Evolutionary conservation across 805 yeast genomes (phyloP), one percentile per base, ranked within the genome.

Genomic region (Sugiyamaella smithiae): DNA sequence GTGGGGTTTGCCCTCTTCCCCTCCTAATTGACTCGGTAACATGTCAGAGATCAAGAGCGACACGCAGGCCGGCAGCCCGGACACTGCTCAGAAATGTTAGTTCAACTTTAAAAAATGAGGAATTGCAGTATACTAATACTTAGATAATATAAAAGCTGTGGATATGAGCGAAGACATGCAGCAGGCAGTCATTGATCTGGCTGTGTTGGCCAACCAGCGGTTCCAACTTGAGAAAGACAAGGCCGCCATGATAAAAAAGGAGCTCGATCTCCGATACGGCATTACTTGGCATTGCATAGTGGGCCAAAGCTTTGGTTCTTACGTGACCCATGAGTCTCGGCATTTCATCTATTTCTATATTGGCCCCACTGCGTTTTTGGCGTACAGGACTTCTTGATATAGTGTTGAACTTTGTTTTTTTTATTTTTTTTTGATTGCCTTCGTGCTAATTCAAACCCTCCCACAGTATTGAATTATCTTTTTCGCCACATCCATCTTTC

Each of bases 261-360:
- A 75, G 52, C 67, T 80, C 59, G 85, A 80, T 57, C 69, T 71
- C 28, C 62, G 71, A 40, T 78, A 71, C 56, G 82, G 83, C 0
- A 73, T 78, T 22, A 71, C 82, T 6, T 80, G 85, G 85, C 85
- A 80, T 60, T 80, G 80, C 25, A 72, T 80, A 44, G 85, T 78
- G 25, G 85, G 85, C 19, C 67, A 70, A 55, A 74, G 78, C 46
- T 80, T 80, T 60, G 85, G 85, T 11, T 72, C 80, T 41, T 78
- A 75, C 58, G 85, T 80, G 20, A 78, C 85, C 31, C 85, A 80
- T 55, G 71, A 67, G 49, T 59, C 68, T 51, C 78, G 80, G 38
- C 76, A 69, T 57, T 80, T 81, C 61, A 70, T 76, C 4, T 80
- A 81, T 61, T 75, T 78, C 53, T 77, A 77, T 58, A 64, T 80